Percentiles rank a stretch among this genome's conserved stretches.
phyloP scores from a whole-genome alignment of 495 filamentous ascomycete species.

The Lepidopterella palustris region DNA sequence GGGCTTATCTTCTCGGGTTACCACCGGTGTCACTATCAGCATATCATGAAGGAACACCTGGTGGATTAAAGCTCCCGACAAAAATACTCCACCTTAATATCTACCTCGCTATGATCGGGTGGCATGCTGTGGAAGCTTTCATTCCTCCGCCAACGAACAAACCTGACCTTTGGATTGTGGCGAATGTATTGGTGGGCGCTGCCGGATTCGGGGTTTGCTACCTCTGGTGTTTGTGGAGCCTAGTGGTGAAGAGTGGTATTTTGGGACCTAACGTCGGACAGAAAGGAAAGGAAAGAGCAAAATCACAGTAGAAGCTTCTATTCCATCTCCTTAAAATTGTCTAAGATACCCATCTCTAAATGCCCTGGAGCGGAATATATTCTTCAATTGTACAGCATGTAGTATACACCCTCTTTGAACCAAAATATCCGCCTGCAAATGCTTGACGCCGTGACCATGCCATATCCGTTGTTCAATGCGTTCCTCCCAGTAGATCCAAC shows the following conservation, averaged over 20 bases:
- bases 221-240: conserved; percentile 74
- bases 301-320: conserved; percentile 11
- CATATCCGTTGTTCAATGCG: conserved; percentile 7
- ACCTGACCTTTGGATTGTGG: conserved; percentile 89
- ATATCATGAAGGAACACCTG: conserved; percentile 43
- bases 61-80: conserved; percentile 45
- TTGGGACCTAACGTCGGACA: conserved; percentile 7
- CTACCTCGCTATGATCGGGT: conserved; percentile 67
- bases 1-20: conserved; percentile 83
- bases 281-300: conserved; percentile 8
- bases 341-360: conserved; percentile 20
- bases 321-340: not conserved
- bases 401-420: not conserved
- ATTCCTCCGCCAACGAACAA: conserved; percentile 62
- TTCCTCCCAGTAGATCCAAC: not conserved
- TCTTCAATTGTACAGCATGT: conserved; percentile 3
- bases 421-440: conserved; percentile 7
- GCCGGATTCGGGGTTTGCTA: conserved; percentile 82
- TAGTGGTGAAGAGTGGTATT: conserved; percentile 54
- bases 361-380: conserved; percentile 2
- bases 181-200: conserved; percentile 78
- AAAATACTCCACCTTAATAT: conserved; percentile 64
- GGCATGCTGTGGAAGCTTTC: conserved; percentile 71
- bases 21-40: conserved; percentile 66
- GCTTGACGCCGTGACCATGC: conserved; percentile 25